Evolutionary conservation across 257 asterid species (phyloP), one percentile per base, ranked within the genome.

Genomic region (Capsicum pubescens): DNA sequence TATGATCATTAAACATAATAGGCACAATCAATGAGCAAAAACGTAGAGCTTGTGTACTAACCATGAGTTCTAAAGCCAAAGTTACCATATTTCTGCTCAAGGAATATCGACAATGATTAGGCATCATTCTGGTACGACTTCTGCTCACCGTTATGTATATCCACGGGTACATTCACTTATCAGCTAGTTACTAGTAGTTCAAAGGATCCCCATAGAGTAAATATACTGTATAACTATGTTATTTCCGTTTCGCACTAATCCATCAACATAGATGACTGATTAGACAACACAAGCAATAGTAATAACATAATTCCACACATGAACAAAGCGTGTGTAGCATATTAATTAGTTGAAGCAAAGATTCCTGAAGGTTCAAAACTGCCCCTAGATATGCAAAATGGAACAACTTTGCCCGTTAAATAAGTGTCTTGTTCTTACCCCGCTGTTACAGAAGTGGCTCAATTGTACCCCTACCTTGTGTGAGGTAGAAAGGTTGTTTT

Each of bases 1-100:
- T 13, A 21, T 19, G 19, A 50, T 50, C 19, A 74, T 50, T 74
- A 21, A 50, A 50, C 81, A 21, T 74, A 50, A 12, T 19, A 74
- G 11, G 21, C 44, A 21, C 1, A 1, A 19, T 74, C 9, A 3
- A 9, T 21, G 44, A 7, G 60, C 58, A 74, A 2, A 50, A 48
- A 50, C 13, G 11, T 13, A 12, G 80, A 71, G 81, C 17, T 74
- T 74, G 44, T 12, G 6, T 50, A 46, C 44, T 52, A 14, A 52
- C 26, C 81, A 26, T 52, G 14, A 52, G 81, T 76, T 76, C 59
- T 52, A 76, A 76, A 14, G 26, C 63, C 63, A 52, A 76, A 52
- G 1, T 14, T 17, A 54, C 21, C 60, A 76, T 9, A 76, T 52
- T 48, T 76, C 63, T 12, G 14, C 46, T 76, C 81, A 52, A 76